A percentile compares a stretch with the other conserved stretches of the same genome.
Evolutionary conservation across 257 asterid genomes (phyloP).

Genomic region (Craterostigma plantagineum): DNA sequence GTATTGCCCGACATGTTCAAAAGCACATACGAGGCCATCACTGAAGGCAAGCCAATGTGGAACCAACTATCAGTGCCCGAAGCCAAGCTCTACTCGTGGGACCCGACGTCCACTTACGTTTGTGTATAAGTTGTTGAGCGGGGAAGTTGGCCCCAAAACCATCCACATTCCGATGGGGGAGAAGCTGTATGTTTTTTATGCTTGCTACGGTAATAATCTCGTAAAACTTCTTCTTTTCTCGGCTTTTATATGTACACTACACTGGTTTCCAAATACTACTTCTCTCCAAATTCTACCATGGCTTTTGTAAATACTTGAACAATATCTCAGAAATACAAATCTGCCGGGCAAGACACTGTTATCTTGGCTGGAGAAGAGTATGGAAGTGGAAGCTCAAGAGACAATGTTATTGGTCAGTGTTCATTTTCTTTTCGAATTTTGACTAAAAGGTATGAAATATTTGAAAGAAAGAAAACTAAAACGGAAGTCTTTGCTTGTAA

Average conservation of each 20-base stretch:
- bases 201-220: slow-evolving; percentile 62
- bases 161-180: slow-evolving; percentile 77
- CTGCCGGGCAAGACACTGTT: slow-evolving; percentile 64
- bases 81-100: no score
- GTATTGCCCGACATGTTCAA: no score
- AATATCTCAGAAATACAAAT: slow-evolving; percentile 44
- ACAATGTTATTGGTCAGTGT: slow-evolving; percentile 69
- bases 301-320: no score
- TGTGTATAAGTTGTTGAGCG: slow-evolving; percentile 78
- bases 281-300: background rate
- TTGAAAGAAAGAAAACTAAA: background rate
- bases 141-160: slow-evolving; percentile 89
- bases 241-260: background rate
- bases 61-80: no score
- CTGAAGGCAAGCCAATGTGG: no score
- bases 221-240: background rate
- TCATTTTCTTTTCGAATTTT: slow-evolving; percentile 1
- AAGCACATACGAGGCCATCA: no score
- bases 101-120: no score
- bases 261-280: background rate
- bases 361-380: slow-evolving; percentile 98
- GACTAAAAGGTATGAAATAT: background rate
- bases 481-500: background rate
- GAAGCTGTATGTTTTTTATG: slow-evolving; percentile 52
- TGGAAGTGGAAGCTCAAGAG: slow-evolving; percentile 98